Evolutionary conservation across 2,329 filamentous ascomycete species (phyloP).

Genomic region (Fusarium annulatum): DNA sequence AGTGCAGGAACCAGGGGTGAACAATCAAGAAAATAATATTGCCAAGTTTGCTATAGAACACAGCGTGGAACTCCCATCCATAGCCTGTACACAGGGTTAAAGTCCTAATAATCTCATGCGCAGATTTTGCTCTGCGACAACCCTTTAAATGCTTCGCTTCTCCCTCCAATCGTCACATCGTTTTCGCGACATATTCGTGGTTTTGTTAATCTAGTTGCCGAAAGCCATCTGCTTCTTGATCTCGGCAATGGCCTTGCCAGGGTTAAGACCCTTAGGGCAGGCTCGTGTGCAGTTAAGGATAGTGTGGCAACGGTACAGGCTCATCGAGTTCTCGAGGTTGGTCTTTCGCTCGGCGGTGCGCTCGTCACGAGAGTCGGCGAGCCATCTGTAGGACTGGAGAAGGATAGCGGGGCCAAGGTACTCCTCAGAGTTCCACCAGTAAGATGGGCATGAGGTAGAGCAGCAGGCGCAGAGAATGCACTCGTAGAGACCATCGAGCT

Average conservation of each 20-base stretch:
- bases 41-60: conserved; percentile 45
- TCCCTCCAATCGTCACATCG: conserved; percentile 29
- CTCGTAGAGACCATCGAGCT: conserved; percentile 98
- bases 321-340: conserved; percentile 98
- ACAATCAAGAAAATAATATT: conserved; percentile 43
- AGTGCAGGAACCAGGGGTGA: conserved; percentile 12
- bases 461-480: conserved; percentile 99
- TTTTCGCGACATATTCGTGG: conserved; percentile 17
- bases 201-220: conserved; percentile 42
- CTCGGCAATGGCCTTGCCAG: conserved; percentile 92
- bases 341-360: conserved; percentile 87
- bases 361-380: conserved; percentile 95
- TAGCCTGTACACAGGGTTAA: conserved; percentile 46
- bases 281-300: conserved; percentile 99
- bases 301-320: conserved; percentile 97
- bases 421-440: conserved; percentile 99
- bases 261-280: conserved; percentile 98
- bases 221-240: conserved; percentile 97
- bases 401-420: conserved; percentile 98
- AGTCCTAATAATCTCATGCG: conserved; percentile 42
- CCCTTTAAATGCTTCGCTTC: conserved; percentile 35
- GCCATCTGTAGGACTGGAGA: conserved; percentile 97
- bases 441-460: conserved; percentile 98
- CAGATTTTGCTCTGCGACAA: conserved; percentile 37
- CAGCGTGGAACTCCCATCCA: conserved; percentile 43